These are phyloP conservation scores for Suillus brevipes DNA, from an alignment of 768 basidiomycete species.

Conservation along the genomic window DNA sequence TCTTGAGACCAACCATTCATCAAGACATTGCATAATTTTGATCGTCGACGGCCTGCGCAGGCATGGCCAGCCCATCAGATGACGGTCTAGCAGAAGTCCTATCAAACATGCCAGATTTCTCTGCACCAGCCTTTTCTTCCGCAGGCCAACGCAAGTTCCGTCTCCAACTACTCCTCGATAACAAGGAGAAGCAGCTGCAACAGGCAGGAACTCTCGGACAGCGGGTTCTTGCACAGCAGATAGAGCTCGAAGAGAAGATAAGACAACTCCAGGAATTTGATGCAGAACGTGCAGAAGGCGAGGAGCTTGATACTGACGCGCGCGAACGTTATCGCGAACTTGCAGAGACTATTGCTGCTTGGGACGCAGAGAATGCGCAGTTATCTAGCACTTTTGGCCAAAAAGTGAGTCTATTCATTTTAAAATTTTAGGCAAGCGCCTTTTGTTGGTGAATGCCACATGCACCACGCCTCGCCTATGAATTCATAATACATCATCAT, in stretches of 20 bases:
- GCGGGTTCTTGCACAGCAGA: constrained; percentile 89
- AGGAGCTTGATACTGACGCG: constrained; percentile 65
- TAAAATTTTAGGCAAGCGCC: neutral
- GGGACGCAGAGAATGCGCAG: constrained; percentile 80
- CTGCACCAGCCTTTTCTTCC: constrained; percentile 43
- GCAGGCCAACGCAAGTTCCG: constrained; percentile 62
- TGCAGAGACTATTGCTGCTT: constrained; percentile 67
- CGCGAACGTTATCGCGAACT: constrained; percentile 76
- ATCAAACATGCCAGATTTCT: constrained; percentile 44
- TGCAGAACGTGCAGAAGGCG: constrained; percentile 61
- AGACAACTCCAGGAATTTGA: constrained; percentile 75
- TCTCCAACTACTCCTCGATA: constrained; percentile 73
- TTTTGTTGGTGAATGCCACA: constrained; percentile 1
- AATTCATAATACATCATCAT: constrained; percentile 5
- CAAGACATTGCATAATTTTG: constrained; percentile 14
- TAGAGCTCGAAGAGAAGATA: constrained; percentile 89
- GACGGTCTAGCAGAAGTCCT: constrained; percentile 34
- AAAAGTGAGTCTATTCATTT: constrained; percentile 48
- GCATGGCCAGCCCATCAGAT: constrained; percentile 44
- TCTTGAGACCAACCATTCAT: constrained; percentile 3
- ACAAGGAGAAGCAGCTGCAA: constrained; percentile 89
- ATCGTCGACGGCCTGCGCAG: constrained; percentile 19
- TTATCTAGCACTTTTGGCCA: constrained; percentile 67
- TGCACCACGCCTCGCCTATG: neutral
- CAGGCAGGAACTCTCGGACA: constrained; percentile 92